phyloP scores from a whole-genome alignment of 2,329 filamentous ascomycete species.

The Rhynchosporium secalis region DNA sequence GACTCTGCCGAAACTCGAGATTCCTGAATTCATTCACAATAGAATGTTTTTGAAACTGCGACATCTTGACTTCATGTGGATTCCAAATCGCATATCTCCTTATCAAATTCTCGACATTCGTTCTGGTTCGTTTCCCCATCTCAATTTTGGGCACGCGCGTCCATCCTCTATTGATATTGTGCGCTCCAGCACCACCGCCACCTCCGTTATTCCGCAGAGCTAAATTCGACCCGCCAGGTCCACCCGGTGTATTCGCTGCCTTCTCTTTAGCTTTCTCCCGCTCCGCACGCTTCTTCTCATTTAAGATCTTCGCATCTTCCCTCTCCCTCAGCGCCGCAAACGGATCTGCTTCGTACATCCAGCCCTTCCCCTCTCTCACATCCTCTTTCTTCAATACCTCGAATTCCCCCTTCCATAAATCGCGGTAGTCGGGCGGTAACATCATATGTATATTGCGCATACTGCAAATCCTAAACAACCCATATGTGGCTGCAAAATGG shows the following conservation, averaged over 20 bases:
- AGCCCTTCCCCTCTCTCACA: constrained; percentile 72
- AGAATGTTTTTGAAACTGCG: constrained; percentile 53
- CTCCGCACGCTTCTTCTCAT: constrained; percentile 79
- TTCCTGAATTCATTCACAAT: constrained; percentile 72
- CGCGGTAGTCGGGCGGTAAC: constrained; percentile 84
- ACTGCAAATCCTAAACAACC: constrained; percentile 85
- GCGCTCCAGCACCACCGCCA: constrained; percentile 39
- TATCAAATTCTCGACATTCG: constrained; percentile 77
- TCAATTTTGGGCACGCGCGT: constrained; percentile 85
- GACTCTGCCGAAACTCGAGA: constrained; percentile 86
- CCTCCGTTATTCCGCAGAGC: constrained; percentile 51
- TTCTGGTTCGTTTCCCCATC: constrained; percentile 79
- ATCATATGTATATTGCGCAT: constrained; percentile 97
- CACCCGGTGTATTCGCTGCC: constrained; percentile 62
- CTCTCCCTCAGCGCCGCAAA: constrained; percentile 79
- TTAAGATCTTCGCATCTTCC: constrained; percentile 72
- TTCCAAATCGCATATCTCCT: constrained; percentile 85
- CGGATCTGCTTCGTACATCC: constrained; percentile 95
- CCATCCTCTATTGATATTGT: constrained; percentile 68
- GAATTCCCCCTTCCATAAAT: constrained; percentile 89
- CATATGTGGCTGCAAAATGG: constrained; percentile 91
- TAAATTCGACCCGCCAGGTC: constrained; percentile 49
- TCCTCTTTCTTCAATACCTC: constrained; percentile 79
- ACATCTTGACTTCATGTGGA: constrained; percentile 69
- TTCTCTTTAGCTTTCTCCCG: constrained; percentile 67